phyloP scores from a whole-genome alignment of 805 yeast species.

The Kuraishia hungarica region DNA sequence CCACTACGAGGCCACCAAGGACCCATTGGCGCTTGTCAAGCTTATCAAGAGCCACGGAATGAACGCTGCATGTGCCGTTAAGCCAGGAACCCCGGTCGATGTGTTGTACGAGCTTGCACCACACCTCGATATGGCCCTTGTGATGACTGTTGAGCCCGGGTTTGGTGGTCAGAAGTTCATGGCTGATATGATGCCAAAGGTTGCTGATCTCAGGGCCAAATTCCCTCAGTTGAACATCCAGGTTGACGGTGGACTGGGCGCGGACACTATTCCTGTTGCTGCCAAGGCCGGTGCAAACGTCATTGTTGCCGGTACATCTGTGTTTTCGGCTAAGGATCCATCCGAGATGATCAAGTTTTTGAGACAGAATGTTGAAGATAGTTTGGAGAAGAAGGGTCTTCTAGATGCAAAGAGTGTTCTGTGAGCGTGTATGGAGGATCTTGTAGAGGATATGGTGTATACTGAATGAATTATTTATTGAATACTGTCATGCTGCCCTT shows the following conservation, averaged over 20 bases:
- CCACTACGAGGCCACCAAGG: slow-evolving; percentile 87
- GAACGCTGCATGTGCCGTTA: slow-evolving; percentile 90
- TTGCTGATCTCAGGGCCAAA: slow-evolving; percentile 58
- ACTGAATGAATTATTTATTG: too few relatives aligned
- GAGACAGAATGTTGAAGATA: slow-evolving; percentile 50
- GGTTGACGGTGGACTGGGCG: slow-evolving; percentile 95
- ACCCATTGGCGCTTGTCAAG: slow-evolving; percentile 66
- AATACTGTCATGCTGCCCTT: too few relatives aligned
- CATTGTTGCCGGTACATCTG: slow-evolving; percentile 95
- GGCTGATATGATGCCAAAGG: slow-evolving; percentile 96
- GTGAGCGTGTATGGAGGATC: too few relatives aligned
- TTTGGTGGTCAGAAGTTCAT: slow-evolving; percentile 97
- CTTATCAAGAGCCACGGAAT: slow-evolving; percentile 74
- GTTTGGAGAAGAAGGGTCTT: slow-evolving; percentile 38
- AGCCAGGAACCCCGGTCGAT: slow-evolving; percentile 87
- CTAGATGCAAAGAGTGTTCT: slow-evolving; percentile 10
- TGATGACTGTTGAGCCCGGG: slow-evolving; percentile 99
- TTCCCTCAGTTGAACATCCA: slow-evolving; percentile 82
- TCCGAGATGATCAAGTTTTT: slow-evolving; percentile 61
- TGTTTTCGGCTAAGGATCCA: slow-evolving; percentile 80
- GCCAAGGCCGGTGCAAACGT: slow-evolving; percentile 98
- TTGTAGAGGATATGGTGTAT: too few relatives aligned
- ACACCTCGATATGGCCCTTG: slow-evolving; percentile 84
- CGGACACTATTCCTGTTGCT: slow-evolving; percentile 75
- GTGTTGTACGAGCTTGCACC: slow-evolving; percentile 70